Evolutionary conservation across 164 flowering plant genomes (phyloP).

Genomic region (Nymphaea colorata): DNA sequence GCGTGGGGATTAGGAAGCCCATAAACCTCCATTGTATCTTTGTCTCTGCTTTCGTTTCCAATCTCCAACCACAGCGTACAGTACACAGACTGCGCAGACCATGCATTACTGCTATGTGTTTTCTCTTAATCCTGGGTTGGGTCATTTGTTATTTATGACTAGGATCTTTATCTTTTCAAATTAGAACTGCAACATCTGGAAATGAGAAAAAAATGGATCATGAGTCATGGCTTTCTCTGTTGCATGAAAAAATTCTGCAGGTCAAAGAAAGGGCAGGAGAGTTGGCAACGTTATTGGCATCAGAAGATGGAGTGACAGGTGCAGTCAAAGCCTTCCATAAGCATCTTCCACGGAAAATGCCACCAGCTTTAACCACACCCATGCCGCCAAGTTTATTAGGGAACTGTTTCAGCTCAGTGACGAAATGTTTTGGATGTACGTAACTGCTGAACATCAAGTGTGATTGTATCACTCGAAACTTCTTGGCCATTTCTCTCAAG

Average conservation of each 20-base stretch:
- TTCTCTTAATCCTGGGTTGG: no score
- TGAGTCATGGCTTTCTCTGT: no score
- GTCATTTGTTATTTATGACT: no score
- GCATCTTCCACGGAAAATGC: constrained; percentile 56
- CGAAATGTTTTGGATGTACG: constrained; percentile 54
- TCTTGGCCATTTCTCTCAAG: background rate
- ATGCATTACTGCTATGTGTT: no score
- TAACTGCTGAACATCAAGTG: constrained; percentile 15
- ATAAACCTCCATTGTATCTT: no score
- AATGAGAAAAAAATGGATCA: no score
- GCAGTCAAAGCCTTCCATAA: constrained; percentile 92
- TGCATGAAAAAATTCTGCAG: constrained; percentile 19
- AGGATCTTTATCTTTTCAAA: no score
- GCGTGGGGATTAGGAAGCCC: no score
- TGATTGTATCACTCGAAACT: background rate
- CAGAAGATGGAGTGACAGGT: constrained; percentile 93
- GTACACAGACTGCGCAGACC: no score
- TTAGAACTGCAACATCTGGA: no score
- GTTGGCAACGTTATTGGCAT: constrained; percentile 74
- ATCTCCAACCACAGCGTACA: no score
- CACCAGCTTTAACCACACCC: constrained; percentile 19
- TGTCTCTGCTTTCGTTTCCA: no score
- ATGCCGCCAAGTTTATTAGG: constrained; percentile 17
- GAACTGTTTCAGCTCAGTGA: constrained; percentile 15
- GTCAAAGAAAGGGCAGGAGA: constrained; percentile 74